Base-by-base conservation (phyloP, 176 grass and related monocot species). In the Zoysia japonica region DNA sequence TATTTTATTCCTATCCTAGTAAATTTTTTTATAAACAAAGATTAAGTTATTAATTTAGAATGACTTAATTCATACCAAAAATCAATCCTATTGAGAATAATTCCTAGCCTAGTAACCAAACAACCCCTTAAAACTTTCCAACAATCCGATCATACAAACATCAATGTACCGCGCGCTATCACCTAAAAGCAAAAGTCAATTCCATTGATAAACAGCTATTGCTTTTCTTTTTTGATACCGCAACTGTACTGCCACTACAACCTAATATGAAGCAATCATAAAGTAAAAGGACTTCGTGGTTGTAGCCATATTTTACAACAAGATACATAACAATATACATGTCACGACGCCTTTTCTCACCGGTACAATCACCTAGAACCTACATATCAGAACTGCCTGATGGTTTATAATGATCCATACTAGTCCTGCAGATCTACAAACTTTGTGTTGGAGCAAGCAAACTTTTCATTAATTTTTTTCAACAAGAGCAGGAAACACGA, bases 261-360 rank as follows among this genome's bases (percentile, higher is more conserved):
- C 28, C 76, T 47, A 41, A 59, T 40, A 20, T 65, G 61, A 55
- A 57, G 28, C 48, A 57, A 57, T 28, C 68, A 74, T 19, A 28
- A 48, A 78, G 52, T 28, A 56, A 45, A 47, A 40, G 50, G 43
- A 65, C 65, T 78, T 80, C 42, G 76, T 74, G 61, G 15, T 75
- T 74, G 46, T 61, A 61, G n/a, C 3, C 8, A 50, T 68, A 68
- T 65, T 75, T 75, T 81, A 86, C 84, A 80, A 74, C 49, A 78
- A 7, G 6, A 20, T 74, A 61, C 69, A 74, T 15, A 13, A 49
- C 19, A 41, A 46, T 42, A 79, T 54, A 69, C 5, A 57, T 73
- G 56, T 57, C 59, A 85, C 75, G 64, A 48, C 48, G 41, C 9
- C 20, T 49, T 74, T 17, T 19, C 15, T 35, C 45, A 7, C n/a